These are phyloP conservation scores for Exophiala bonariae DNA, from an alignment of 2,329 filamentous ascomycete genomes.

Conservation along the genomic window DNA sequence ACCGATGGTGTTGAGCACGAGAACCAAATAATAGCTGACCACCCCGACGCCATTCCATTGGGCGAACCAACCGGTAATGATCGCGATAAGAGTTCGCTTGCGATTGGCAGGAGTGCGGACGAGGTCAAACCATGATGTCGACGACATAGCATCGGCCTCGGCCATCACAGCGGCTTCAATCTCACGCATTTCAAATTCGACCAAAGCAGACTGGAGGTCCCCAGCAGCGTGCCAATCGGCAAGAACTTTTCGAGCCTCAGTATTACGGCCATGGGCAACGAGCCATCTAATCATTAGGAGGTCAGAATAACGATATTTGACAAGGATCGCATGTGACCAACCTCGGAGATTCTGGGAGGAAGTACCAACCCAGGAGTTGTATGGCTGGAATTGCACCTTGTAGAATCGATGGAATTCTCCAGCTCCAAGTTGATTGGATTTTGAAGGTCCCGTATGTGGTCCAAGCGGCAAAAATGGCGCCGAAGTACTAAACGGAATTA, in stretches of 20 bases:
- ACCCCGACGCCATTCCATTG: slow-evolving; percentile 18
- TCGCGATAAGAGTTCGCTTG: slow-evolving; percentile 12
- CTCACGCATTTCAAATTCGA: slow-evolving; percentile 29
- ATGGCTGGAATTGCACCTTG: slow-evolving; percentile 19
- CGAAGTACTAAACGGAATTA: slow-evolving; percentile 22
- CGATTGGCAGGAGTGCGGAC: slow-evolving; percentile 16
- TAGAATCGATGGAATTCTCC: slow-evolving; percentile 31
- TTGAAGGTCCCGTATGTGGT: slow-evolving; percentile 31
- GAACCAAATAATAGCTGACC: slow-evolving; percentile 37
- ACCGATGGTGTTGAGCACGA: slow-evolving; percentile 51
- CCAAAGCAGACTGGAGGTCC: slow-evolving; percentile 22
- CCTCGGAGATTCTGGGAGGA: slow-evolving; percentile 27
- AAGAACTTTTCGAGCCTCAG: slow-evolving; percentile 27
- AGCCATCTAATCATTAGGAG: slow-evolving; percentile 25
- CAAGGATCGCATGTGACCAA: neutral
- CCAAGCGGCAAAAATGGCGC: slow-evolving; percentile 33
- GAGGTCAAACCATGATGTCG: slow-evolving; percentile 16
- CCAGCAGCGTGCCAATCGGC: slow-evolving; percentile 26
- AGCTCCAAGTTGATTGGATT: slow-evolving; percentile 26
- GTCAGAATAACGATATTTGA: neutral
- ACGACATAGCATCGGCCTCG: slow-evolving; percentile 4
- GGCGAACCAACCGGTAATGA: slow-evolving; percentile 9
- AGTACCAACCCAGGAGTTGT: slow-evolving; percentile 24
- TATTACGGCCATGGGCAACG: slow-evolving; percentile 25
- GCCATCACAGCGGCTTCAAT: slow-evolving; percentile 34